Conservation (phyloP, 2,329 filamentous ascomycete genomes). For the Talaromyces verruculosus region DNA sequence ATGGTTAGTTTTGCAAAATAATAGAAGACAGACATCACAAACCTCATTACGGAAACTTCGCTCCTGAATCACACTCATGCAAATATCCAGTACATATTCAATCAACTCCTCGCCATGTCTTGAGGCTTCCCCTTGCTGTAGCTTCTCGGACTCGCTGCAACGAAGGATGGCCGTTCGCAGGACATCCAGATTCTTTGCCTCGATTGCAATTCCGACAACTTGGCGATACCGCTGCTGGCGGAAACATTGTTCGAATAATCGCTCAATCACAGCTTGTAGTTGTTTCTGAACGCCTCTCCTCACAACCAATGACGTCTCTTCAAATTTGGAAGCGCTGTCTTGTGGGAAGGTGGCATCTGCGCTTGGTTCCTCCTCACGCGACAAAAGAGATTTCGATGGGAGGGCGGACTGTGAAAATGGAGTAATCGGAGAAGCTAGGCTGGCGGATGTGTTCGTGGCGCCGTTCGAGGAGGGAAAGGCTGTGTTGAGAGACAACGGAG, state of each 20-base stretch:
- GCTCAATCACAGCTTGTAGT: slow-evolving; percentile 79
- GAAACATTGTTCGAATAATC: slow-evolving; percentile 88
- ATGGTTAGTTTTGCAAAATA: slow-evolving; percentile 6
- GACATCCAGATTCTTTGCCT: slow-evolving; percentile 87
- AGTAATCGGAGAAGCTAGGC: slow-evolving; percentile 81
- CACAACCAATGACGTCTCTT: slow-evolving; percentile 63
- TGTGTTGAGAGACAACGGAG: slow-evolving; percentile 70
- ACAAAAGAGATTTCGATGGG: slow-evolving; percentile 93
- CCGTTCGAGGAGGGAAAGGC: slow-evolving; percentile 68
- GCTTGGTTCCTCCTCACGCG: slow-evolving; percentile 67
- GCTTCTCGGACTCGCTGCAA: slow-evolving; percentile 82
- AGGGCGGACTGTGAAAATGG: slow-evolving; percentile 93
- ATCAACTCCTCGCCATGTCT: slow-evolving; percentile 82
- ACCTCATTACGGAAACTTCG: slow-evolving; percentile 74
- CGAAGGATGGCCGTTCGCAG: slow-evolving; percentile 82
- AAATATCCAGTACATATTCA: slow-evolving; percentile 93
- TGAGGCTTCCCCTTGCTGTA: slow-evolving; percentile 55
- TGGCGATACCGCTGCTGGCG: slow-evolving; percentile 85
- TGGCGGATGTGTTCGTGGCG: slow-evolving; percentile 62
- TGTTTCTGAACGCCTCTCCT: slow-evolving; percentile 74
- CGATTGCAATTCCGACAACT: slow-evolving; percentile 93
- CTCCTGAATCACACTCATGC: slow-evolving; percentile 97
- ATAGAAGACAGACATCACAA: slow-evolving; percentile 25
- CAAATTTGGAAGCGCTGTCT: slow-evolving; percentile 54
- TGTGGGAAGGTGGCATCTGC: slow-evolving; percentile 58